These are phyloP conservation scores for Thraustochytrium aureum DNA, from an alignment of 352 stramenopile genomes.

Conservation along the genomic window DNA sequence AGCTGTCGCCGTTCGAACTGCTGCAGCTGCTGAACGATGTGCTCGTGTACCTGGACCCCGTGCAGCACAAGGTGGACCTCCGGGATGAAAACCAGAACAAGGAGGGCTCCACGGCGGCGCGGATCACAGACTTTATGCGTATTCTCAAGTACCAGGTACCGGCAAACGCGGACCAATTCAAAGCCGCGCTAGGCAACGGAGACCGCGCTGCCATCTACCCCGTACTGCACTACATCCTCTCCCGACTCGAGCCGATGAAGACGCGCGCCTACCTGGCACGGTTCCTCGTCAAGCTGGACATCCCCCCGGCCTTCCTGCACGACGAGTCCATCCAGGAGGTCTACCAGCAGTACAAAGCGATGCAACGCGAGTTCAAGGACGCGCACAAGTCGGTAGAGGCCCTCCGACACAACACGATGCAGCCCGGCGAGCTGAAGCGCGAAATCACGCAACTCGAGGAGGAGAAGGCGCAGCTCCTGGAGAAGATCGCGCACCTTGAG, in stretches of 20 bases:
- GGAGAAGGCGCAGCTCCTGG: slow-evolving; percentile 78
- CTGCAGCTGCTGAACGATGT: slow-evolving; percentile 91
- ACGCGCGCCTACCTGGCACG: slow-evolving; percentile 89
- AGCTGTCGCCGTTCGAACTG: slow-evolving; percentile 82
- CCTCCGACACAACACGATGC: slow-evolving; percentile 61
- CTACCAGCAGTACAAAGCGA: slow-evolving; percentile 82
- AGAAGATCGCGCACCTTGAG: slow-evolving; percentile 84
- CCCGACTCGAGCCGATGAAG: slow-evolving; percentile 75
- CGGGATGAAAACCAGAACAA: slow-evolving; percentile 73
- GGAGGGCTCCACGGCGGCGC: slow-evolving; percentile 61
- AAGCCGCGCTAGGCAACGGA: slow-evolving; percentile 71
- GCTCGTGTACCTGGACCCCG: slow-evolving; percentile 76
- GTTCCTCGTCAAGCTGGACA: slow-evolving; percentile 85
- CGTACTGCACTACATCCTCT: slow-evolving; percentile 86
- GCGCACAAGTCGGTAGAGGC: slow-evolving; percentile 82
- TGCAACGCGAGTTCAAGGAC: slow-evolving; percentile 88
- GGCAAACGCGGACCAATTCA: slow-evolving; percentile 61
- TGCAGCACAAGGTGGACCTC: slow-evolving; percentile 76
- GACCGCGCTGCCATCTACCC: slow-evolving; percentile 82
- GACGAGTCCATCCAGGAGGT: slow-evolving; percentile 72
- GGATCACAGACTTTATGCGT: slow-evolving; percentile 85
- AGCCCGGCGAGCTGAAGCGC: slow-evolving; percentile 72
- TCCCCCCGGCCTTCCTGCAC: slow-evolving; percentile 88
- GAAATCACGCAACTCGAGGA: slow-evolving; percentile 89
- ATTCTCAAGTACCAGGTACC: slow-evolving; percentile 87